phyloP scores from a whole-genome alignment of 352 stramenopile genomes.

The Phytopythium ostracodes region DNA sequence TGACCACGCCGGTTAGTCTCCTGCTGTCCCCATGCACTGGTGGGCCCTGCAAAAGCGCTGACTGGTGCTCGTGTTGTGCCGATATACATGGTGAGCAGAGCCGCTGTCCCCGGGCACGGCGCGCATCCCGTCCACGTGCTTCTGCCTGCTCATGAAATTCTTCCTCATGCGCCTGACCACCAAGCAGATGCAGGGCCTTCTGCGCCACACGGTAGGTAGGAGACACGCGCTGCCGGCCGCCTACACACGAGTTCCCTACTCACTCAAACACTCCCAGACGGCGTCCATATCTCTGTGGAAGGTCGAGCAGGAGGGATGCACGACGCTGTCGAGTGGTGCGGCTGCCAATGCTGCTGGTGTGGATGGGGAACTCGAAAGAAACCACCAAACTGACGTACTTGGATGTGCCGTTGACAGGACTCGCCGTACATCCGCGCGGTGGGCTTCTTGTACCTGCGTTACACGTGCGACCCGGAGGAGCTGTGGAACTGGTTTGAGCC shows the following conservation, averaged over 20 bases:
- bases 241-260: too few relatives aligned
- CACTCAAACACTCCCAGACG: background rate
- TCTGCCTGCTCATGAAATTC: conserved; percentile 97
- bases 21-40: background rate
- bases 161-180: conserved; percentile 94
- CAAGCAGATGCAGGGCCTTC: conserved; percentile 95
- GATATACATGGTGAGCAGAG: conserved; percentile 44
- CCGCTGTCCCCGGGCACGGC: conserved; percentile 90
- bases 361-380: background rate
- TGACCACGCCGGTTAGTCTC: conserved; percentile 55
- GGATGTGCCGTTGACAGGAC: too few relatives aligned
- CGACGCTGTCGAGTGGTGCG: background rate
- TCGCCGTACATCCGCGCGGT: conserved; percentile 96
- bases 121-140: conserved; percentile 92
- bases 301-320: background rate
- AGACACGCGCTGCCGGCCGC: background rate
- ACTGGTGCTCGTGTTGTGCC: background rate
- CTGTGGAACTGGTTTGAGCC: conserved; percentile 95
- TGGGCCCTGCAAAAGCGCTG: background rate
- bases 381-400: background rate
- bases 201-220: conserved; percentile 79
- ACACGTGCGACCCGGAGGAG: conserved; percentile 89
- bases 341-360: background rate
- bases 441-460: conserved; percentile 98
- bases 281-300: background rate